Base-by-base conservation (phyloP, 495 filamentous ascomycete genomes). In the Lindgomyces ingoldianus region DNA sequence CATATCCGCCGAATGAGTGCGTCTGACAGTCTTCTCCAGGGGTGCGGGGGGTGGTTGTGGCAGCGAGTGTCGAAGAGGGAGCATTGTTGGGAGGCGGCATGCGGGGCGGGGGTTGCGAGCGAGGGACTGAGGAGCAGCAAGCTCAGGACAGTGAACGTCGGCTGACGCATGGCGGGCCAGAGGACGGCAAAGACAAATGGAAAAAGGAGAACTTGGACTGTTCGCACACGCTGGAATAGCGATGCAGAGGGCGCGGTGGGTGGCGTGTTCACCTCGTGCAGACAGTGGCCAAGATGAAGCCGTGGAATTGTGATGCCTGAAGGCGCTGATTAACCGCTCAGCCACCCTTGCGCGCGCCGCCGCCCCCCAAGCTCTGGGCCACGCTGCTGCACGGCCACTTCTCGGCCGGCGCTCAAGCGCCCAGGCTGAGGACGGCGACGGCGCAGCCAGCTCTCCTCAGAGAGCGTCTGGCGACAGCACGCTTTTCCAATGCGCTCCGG, bases 1-100 rank as follows among this genome's bases (percentile, higher is more conserved):
- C 91, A 90, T 58, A 91, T 75, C 30, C 78, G 78, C 57, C 87
- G 81, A 54, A 90, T 83, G 27, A 86, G 74, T 65, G 80, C 81
- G 68, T 91, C 85, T 60, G 89, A 85, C 24, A 90, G 65, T 67
- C 83, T 82, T 53, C 78, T 85, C 75, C 80, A 72, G 30, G 62
- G 68, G 44, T 45, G 22, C 60, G 53, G 47, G 24, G 60, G 25
- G 49, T 57, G 39, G 44, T 18, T 2, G 54, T 12, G 54, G 42
- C 9, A 41, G 39, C 14, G 24, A 14, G 39, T n/a, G 39, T 16
- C 26, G 51, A 33, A 24, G 0, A 29, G 29, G 56, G 18, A 18
- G 24, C 48, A 52, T 51, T 36, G 51, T 39, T 24, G 8, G 11
- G 51, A 41, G 19, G 56, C 22, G 19, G 55, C 62, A 29, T 62